phyloP scores from a whole-genome alignment of 1,139 yeast species.

The Sugiyamaella pinicola region DNA sequence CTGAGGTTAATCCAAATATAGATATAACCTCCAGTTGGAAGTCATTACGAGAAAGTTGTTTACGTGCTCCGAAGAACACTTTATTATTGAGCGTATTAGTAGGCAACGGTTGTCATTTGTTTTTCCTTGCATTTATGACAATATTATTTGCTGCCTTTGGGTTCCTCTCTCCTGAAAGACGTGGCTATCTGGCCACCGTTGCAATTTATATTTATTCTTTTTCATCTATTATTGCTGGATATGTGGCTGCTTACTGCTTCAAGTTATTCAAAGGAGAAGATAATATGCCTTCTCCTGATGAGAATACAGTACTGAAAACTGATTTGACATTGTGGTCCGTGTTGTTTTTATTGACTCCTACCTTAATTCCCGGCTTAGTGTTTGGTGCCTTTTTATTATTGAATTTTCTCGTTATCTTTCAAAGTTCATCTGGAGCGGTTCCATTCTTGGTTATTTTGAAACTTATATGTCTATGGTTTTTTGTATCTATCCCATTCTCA shows the following conservation, averaged over 20 bases:
- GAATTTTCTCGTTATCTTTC: constrained; percentile 79
- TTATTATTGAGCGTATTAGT: constrained; percentile 75
- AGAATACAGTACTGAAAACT: constrained; percentile 9
- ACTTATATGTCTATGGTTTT: constrained; percentile 78
- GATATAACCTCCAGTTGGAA: constrained; percentile 98
- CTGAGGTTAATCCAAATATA: constrained; percentile 76
- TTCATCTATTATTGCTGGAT: constrained; percentile 81
- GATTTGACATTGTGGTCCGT: constrained; percentile 6
- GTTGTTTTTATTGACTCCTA: constrained; percentile 69
- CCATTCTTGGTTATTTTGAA: constrained; percentile 89
- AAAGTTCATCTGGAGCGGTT: constrained; percentile 87
- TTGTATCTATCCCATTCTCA: constrained; percentile 80
- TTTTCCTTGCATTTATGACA: constrained; percentile 73
- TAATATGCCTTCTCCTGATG: constrained; percentile 67
- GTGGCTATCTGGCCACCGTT: constrained; percentile 90
- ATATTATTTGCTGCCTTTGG: constrained; percentile 85
- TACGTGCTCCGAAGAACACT: constrained; percentile 75
- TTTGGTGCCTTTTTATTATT: constrained; percentile 65
- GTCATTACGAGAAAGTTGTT: constrained; percentile 90
- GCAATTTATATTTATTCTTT: constrained; percentile 80
- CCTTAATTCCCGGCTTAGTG: constrained; percentile 78
- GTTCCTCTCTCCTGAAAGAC: constrained; percentile 84
- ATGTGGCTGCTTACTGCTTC: constrained; percentile 77
- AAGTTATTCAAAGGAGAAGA: constrained; percentile 88
- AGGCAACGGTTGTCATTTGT: constrained; percentile 86